phyloP scores from a whole-genome alignment of 2,329 filamentous ascomycete genomes.

The Graphium sp. region DNA sequence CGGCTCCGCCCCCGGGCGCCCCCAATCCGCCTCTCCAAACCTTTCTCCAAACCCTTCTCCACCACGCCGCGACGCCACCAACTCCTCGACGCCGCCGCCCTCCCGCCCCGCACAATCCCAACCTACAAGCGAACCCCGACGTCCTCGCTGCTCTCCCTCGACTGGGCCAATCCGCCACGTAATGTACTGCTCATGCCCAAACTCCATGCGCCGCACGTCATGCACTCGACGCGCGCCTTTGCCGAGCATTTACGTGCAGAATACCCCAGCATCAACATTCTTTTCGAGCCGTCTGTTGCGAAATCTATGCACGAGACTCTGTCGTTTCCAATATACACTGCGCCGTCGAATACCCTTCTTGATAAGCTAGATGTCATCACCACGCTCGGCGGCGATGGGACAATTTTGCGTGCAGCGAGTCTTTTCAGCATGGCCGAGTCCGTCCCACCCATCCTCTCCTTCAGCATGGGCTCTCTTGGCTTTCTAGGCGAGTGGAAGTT shows the following conservation, averaged over 20 bases:
- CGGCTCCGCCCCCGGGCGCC: neutral
- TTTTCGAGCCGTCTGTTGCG: slow-evolving; percentile 69
- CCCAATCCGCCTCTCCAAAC: neutral
- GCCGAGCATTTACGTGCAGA: slow-evolving; percentile 59
- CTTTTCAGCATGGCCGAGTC: slow-evolving; percentile 55
- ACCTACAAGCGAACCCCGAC: slow-evolving; percentile 42
- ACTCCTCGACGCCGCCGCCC: slow-evolving; percentile 29
- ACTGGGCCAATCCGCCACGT: slow-evolving; percentile 34
- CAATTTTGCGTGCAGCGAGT: slow-evolving; percentile 70
- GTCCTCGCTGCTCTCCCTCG: slow-evolving; percentile 36
- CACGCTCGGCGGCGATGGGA: slow-evolving; percentile 87
- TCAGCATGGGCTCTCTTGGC: slow-evolving; percentile 91
- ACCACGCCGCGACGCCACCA: slow-evolving; percentile 23
- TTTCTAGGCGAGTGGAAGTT: slow-evolving; percentile 98
- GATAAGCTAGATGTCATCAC: slow-evolving; percentile 76
- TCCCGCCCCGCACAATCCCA: slow-evolving; percentile 41
- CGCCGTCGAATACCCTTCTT: slow-evolving; percentile 36
- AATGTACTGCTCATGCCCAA: slow-evolving; percentile 44
- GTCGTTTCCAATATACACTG: slow-evolving; percentile 56
- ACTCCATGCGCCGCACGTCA: slow-evolving; percentile 35
- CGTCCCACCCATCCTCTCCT: slow-evolving; percentile 83
- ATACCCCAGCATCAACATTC: slow-evolving; percentile 65
- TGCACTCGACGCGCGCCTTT: slow-evolving; percentile 33
- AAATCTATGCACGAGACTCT: slow-evolving; percentile 52
- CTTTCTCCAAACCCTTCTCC: slow-evolving; percentile 25